These are phyloP conservation scores for Jacaranda copaia DNA, from an alignment of 257 asterid genomes.

Conservation along the genomic window DNA sequence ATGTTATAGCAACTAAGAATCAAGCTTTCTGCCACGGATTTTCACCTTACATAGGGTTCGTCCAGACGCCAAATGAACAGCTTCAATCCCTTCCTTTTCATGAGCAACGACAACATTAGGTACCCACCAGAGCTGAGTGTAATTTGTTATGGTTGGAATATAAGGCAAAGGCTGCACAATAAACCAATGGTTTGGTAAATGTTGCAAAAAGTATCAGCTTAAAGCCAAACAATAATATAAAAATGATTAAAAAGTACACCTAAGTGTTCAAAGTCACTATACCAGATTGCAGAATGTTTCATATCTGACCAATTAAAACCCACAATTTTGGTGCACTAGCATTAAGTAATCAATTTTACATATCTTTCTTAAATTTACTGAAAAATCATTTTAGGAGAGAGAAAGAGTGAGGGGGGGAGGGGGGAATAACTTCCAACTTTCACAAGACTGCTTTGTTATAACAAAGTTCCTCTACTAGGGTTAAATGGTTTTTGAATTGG, in stretches of 20 bases:
- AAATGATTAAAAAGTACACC: slow-evolving; percentile 8
- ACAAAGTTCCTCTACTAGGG: slow-evolving; percentile 2
- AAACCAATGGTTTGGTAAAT: slow-evolving; percentile 33
- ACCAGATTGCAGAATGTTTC: slow-evolving; percentile 8
- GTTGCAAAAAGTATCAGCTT: slow-evolving; percentile 1
- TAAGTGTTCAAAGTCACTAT: slow-evolving; percentile 16
- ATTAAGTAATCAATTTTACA: slow-evolving; percentile 6
- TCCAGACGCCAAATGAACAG: slow-evolving; percentile 94
- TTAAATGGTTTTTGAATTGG: slow-evolving; percentile 9
- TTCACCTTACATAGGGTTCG: slow-evolving; percentile 95
- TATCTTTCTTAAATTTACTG: slow-evolving; percentile 21
- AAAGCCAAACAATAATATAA: slow-evolving; percentile 24
- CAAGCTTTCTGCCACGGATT: slow-evolving; percentile 29
- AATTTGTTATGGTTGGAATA: slow-evolving; percentile 92
- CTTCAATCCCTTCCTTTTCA: slow-evolving; percentile 97
- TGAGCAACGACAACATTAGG: slow-evolving; percentile 98
- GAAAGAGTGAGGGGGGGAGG: too few species aligned
- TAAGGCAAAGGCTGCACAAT: slow-evolving; percentile 74
- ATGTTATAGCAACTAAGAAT: slow-evolving; percentile 26
- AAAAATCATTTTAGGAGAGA: neutral
- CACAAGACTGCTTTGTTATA: neutral
- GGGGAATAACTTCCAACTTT: neutral
- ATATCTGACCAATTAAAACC: neutral
- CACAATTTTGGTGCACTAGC: slow-evolving; percentile 5
- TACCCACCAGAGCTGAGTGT: slow-evolving; percentile 99